Base-by-base conservation (phyloP, 129 eudicot species). In the Smallanthus sonchifolius region DNA sequence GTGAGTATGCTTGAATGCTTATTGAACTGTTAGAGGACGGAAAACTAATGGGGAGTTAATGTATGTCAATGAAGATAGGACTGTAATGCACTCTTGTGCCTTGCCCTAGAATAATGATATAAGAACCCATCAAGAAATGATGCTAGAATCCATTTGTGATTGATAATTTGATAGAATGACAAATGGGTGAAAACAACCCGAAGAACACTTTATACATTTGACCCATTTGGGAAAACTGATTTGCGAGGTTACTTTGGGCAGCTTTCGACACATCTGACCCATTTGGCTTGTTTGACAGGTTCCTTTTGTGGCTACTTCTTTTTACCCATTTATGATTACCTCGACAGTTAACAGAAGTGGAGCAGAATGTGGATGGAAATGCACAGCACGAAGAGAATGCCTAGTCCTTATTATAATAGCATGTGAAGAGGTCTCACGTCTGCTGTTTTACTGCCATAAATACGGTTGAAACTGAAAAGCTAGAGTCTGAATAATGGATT, bases 321-420 rank as follows among this genome's bases (percentile, higher is more conserved):
- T 40, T 62, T 15, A 35, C 11, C 17, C 51, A 38, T 19, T 19
- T 13, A 37, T 52, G 37, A 38, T 71, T 51, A 88, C 94, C 90
- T 88, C 94, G 5, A 90, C 94, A 2, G 94, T 88, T 80, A 88
- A 76, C n/a, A 88, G 75, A 51, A 85, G 78, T 7, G 90, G 94
- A 56, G 88, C 86, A 4, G 83, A 82, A 85, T 88, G 88, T 70
- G 88, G 94, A 85, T 88, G 94, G 69, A 88, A 88, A 83, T 85
- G 86, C 76, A 88, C 94, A 35, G 94, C 94, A 63, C 94, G 94
- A n/a, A 88, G 86, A 51, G 94, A 88, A 52, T 90, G 90, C 52
- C 82, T 77, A 9, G 94, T 88, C 81, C 86, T 88, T 59, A 88
- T 68, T 35, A 88, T 84, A 59, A 85, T 79, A 63, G 86, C 75